phyloP scores from a whole-genome alignment of 2,329 filamentous ascomycete species.

The Fusarium hostae region DNA sequence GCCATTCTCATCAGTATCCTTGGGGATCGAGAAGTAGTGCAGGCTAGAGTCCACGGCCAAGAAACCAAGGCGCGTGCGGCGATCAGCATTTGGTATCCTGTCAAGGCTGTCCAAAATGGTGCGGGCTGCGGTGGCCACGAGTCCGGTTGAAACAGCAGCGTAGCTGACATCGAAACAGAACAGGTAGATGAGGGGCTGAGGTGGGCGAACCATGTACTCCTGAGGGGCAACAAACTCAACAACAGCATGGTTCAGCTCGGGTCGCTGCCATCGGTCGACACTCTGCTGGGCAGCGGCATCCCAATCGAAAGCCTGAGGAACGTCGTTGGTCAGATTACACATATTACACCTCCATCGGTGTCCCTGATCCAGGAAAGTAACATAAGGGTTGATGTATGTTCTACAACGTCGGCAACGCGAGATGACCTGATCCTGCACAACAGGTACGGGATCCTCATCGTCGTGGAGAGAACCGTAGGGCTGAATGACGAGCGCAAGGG shows the following conservation, averaged over 20 bases:
- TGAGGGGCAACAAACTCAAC: constrained; percentile 98
- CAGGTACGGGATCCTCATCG: constrained; percentile 87
- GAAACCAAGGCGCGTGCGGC: constrained; percentile 91
- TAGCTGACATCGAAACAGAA: constrained; percentile 97
- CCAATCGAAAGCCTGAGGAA: constrained; percentile 99
- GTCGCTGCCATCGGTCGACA: constrained; percentile 89
- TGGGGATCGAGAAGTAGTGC: constrained; percentile 95
- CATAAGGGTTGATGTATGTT: constrained; percentile 98
- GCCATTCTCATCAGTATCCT: constrained; percentile 84
- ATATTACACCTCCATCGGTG: constrained; percentile 99
- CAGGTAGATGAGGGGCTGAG: constrained; percentile 93
- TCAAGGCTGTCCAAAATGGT: constrained; percentile 96
- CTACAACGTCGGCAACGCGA: constrained; percentile 94
- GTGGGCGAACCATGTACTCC: constrained; percentile 99
- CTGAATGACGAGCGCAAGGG: constrained; percentile 95
- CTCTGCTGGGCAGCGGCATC: constrained; percentile 91
- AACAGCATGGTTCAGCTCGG: constrained; percentile 95
- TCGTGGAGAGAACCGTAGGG: constrained; percentile 95
- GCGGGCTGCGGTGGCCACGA: constrained; percentile 90
- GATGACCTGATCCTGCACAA: constrained; percentile 97
- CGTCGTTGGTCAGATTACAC: constrained; percentile 98
- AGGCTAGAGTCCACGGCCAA: constrained; percentile 94
- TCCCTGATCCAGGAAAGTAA: constrained; percentile 94
- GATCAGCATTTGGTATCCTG: constrained; percentile 97
- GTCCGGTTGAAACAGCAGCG: constrained; percentile 86